These are phyloP conservation scores for Neofusicoccum parvum DNA, from an alignment of 2,329 filamentous ascomycete species.

Conservation along the genomic window DNA sequence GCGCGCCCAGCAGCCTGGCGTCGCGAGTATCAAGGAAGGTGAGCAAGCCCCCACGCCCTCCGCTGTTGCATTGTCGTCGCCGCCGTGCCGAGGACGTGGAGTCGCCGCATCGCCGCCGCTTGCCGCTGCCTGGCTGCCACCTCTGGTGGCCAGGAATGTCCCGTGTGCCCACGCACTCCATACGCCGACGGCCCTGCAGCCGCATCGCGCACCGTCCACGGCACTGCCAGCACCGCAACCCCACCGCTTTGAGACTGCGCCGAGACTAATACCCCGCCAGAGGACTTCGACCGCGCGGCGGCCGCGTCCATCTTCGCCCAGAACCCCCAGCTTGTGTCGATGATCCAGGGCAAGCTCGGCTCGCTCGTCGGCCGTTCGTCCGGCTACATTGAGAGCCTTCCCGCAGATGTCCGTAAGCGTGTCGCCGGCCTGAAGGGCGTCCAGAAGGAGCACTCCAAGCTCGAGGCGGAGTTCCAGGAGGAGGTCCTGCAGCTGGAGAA, in stretches of 20 bases:
- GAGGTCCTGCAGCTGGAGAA: slow-evolving; percentile 98
- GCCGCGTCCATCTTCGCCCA: slow-evolving; percentile 93
- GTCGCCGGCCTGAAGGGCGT: slow-evolving; percentile 96
- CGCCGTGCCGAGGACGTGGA: neutral
- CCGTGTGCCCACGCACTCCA: slow-evolving; percentile 12
- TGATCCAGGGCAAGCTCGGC: slow-evolving; percentile 97
- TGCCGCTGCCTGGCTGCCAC: slow-evolving; percentile 11
- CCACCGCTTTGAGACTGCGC: slow-evolving; percentile 21
- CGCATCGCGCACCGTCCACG: neutral
- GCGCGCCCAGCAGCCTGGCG: slow-evolving; percentile 90
- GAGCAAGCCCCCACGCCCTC: slow-evolving; percentile 39
- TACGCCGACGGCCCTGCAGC: neutral
- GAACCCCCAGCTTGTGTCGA: slow-evolving; percentile 90
- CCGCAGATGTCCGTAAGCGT: slow-evolving; percentile 83
- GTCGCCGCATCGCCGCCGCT: neutral
- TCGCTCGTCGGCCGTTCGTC: slow-evolving; percentile 92
- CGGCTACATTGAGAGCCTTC: slow-evolving; percentile 96
- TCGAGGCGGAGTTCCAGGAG: slow-evolving; percentile 98
- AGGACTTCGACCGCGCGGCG: slow-evolving; percentile 84
- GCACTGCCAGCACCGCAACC: no score
- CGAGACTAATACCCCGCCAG: slow-evolving; percentile 55
- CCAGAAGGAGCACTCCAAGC: slow-evolving; percentile 97
- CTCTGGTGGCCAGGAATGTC: neutral
- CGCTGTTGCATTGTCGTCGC: neutral
- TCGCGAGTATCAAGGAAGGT: slow-evolving; percentile 98